Evolutionary conservation across 2,329 filamentous ascomycete genomes (phyloP).

Genomic region (Fusarium neocosmosporiellum): DNA sequence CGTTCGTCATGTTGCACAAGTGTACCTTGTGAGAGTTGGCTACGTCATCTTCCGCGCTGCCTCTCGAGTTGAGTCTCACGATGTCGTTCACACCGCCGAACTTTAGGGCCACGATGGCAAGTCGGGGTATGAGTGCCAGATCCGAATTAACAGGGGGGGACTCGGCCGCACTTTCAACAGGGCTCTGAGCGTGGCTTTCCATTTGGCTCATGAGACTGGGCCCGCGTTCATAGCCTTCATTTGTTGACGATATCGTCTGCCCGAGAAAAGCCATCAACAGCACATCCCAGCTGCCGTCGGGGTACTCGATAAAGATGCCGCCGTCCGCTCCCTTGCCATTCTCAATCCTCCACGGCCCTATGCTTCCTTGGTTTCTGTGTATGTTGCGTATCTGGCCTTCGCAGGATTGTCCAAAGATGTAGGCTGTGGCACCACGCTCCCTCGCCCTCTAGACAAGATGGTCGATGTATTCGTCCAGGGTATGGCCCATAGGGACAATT

Average conservation of each 20-base stretch:
- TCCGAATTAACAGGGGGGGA: background rate
- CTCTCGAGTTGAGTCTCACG: no score
- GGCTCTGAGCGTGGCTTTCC: background rate
- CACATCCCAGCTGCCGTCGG: slow-evolving; percentile 17
- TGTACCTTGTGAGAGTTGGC: background rate
- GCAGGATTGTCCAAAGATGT: background rate
- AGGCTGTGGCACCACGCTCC: background rate
- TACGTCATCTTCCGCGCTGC: background rate
- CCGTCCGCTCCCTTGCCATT: slow-evolving; percentile 21
- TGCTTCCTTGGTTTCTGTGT: background rate
- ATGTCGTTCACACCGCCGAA: background rate
- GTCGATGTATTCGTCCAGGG: background rate
- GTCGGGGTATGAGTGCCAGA: background rate
- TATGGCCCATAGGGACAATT: background rate
- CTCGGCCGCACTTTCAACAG: background rate
- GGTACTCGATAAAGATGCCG: slow-evolving; percentile 17
- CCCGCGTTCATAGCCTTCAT: background rate
- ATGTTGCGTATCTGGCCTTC: background rate
- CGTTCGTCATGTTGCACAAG: background rate
- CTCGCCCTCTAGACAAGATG: background rate
- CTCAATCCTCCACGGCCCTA: background rate
- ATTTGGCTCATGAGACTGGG: background rate
- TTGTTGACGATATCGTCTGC: background rate
- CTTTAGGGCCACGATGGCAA: background rate
- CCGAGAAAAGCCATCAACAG: slow-evolving; percentile 25